A percentile compares a stretch with the other conserved stretches of the same genome.
Evolutionary conservation across 2,329 filamentous ascomycete genomes (phyloP).

Genomic region (Trichoderma gracile): DNA sequence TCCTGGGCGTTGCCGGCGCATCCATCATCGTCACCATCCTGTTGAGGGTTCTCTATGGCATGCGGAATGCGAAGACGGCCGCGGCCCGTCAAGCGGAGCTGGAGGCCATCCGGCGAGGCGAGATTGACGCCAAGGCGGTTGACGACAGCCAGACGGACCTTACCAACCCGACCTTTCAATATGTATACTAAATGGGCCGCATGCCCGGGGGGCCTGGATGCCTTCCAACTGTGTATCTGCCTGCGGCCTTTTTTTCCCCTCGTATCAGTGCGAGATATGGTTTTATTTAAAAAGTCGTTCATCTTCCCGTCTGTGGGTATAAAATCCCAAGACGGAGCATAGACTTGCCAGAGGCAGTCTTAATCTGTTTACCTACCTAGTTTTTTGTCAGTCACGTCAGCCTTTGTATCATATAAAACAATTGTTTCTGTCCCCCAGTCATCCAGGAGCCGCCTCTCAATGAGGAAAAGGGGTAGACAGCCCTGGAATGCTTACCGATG

Average conservation of each 20-base stretch:
- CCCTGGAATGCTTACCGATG: neutral
- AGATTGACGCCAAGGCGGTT: constrained; percentile 30
- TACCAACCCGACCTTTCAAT: constrained; percentile 33
- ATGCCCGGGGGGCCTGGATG: neutral
- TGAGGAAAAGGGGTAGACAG: neutral
- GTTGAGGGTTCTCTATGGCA: constrained; percentile 38
- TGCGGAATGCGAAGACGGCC: constrained; percentile 43
- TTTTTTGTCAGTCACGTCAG: constrained; percentile 8
- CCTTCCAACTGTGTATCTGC: neutral
- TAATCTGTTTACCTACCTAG: constrained; percentile 6
- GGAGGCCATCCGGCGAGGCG: constrained; percentile 38
- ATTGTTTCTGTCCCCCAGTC: neutral
- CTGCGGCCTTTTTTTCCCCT: neutral
- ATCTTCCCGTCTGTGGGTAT: neutral
- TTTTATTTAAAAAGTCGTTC: neutral
- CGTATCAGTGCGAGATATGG: neutral
- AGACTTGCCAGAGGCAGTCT: neutral
- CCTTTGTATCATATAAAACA: constrained; percentile 7
- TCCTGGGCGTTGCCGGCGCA: constrained; percentile 48
- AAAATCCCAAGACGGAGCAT: neutral
- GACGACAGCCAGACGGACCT: constrained; percentile 40
- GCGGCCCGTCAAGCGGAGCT: constrained; percentile 35
- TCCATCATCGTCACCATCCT: constrained; percentile 35
- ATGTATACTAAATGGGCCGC: constrained; percentile 28
- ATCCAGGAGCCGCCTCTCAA: neutral